A percentile compares a stretch with the other conserved stretches of the same genome.
Conservation (phyloP, 192 early-diverging fungal genomes). For the Coemansia sp. region DNA sequence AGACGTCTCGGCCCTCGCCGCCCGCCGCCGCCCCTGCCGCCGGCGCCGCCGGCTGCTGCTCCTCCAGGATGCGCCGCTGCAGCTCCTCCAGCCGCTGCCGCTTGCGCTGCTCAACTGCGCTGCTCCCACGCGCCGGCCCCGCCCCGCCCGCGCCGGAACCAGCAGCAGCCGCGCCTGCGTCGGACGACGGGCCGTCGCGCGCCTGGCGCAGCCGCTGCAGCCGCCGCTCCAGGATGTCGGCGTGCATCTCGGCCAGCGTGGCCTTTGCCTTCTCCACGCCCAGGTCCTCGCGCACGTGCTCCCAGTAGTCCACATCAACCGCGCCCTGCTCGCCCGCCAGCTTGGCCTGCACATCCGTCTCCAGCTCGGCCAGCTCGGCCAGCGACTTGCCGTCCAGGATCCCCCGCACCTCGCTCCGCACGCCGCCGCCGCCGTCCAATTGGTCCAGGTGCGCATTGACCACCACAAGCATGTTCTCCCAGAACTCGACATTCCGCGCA, state of each 20-base stretch:
- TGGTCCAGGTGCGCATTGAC: conserved; percentile 65
- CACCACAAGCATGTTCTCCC: conserved; percentile 81
- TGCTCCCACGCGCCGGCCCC: conserved; percentile 27
- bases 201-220: conserved; percentile 66
- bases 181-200: conserved; percentile 40
- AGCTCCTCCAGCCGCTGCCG: conserved; percentile 47
- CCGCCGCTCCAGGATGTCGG: conserved; percentile 67
- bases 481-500: conserved; percentile 74
- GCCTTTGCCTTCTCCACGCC: conserved; percentile 81
- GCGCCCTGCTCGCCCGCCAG: conserved; percentile 58
- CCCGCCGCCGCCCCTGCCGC: background rate
- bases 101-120: conserved; percentile 51
- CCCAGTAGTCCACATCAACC: conserved; percentile 97
- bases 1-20: conserved; percentile 4
- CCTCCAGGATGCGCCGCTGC: conserved; percentile 53
- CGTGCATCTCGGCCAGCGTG: conserved; percentile 71
- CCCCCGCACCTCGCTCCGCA: conserved; percentile 58
- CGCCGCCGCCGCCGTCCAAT: background rate
- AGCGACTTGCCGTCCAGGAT: conserved; percentile 75
- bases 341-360: conserved; percentile 73
- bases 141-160: background rate
- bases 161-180: background rate
- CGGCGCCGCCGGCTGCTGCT: conserved; percentile 22
- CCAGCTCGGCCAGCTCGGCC: conserved; percentile 67
- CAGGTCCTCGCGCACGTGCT: conserved; percentile 70